These are phyloP conservation scores for Penicillium sp. DNA, from an alignment of 2,329 filamentous ascomycete genomes.

Conservation along the genomic window DNA sequence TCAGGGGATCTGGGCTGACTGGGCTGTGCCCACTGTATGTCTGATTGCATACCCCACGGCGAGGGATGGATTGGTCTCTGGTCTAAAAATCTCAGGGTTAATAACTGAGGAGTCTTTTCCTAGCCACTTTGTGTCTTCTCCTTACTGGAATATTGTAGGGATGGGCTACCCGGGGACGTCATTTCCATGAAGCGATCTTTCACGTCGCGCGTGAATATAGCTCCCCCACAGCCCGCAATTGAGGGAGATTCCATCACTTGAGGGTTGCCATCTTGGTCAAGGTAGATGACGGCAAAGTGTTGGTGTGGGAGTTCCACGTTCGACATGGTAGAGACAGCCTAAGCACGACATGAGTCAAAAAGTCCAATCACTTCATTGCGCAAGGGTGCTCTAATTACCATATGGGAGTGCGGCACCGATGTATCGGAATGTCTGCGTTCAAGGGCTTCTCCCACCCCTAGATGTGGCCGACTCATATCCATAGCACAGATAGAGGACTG, in stretches of 20 bases:
- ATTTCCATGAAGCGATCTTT: conserved; percentile 35
- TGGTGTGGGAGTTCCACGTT: conserved; percentile 29
- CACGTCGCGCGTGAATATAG: conserved; percentile 39
- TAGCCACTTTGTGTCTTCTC: neutral
- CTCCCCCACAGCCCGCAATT: conserved; percentile 30
- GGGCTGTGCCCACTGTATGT: conserved; percentile 26
- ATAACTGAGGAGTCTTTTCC: neutral
- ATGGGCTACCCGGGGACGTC: conserved; percentile 20
- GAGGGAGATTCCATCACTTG: conserved; percentile 35
- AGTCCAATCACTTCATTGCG: neutral
- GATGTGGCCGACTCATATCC: conserved; percentile 17
- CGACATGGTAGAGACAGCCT: conserved; percentile 21
- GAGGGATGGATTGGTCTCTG: conserved; percentile 6
- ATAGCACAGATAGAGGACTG: conserved; percentile 4
- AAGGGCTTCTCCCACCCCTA: conserved; percentile 11
- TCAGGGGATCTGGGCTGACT: conserved; percentile 18
- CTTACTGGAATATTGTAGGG: conserved; percentile 27
- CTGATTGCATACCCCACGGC: conserved; percentile 15
- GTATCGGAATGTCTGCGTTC: conserved; percentile 24
- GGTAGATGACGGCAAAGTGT: conserved; percentile 40
- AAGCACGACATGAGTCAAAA: conserved; percentile 1
- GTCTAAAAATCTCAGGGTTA: conserved; percentile 1
- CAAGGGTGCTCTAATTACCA: conserved; percentile 13
- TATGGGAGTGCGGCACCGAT: conserved; percentile 15
- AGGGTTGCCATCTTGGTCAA: conserved; percentile 36